These are phyloP conservation scores for Casuarina glauca DNA, from an alignment of 306 rosid species.

Conservation along the genomic window DNA sequence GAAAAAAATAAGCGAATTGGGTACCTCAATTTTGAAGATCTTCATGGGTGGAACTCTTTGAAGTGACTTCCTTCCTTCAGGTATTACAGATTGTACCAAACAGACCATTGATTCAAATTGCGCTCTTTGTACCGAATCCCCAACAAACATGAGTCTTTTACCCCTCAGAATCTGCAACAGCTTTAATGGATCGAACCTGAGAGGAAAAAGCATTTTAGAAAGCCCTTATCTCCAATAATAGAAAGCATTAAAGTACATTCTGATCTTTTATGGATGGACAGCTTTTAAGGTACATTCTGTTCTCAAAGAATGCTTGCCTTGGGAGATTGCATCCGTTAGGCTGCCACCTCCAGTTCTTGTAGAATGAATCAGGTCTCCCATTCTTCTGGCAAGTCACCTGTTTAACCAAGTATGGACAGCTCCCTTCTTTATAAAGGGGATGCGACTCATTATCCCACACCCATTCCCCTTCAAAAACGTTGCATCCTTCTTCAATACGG, in stretches of 20 bases:
- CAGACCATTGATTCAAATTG: conserved; percentile 94
- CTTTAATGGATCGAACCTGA: conserved; percentile 84
- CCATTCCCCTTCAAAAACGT: conserved; percentile 83
- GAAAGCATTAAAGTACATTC: not conserved
- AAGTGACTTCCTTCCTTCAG: conserved; percentile 71
- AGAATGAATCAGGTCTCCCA: conserved; percentile 85
- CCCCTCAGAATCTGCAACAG: conserved; percentile 67
- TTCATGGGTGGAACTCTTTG: conserved; percentile 78
- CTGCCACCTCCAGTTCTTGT: conserved; percentile 92
- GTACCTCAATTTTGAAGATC: conserved; percentile 73
- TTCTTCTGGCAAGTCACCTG: conserved; percentile 82
- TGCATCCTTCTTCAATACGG: conserved; percentile 53
- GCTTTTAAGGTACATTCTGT: too few relatives aligned
- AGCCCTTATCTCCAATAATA: not conserved
- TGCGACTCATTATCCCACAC: conserved; percentile 79
- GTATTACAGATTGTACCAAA: conserved; percentile 74
- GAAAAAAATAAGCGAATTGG: not conserved
- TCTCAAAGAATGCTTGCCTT: conserved; percentile 41
- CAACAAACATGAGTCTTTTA: conserved; percentile 82
- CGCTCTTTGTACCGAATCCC: conserved; percentile 86
- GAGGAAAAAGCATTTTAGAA: not conserved
- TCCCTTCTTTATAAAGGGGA: conserved; percentile 72
- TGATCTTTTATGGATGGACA: too few relatives aligned
- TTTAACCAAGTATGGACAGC: conserved; percentile 81
- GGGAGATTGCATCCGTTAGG: conserved; percentile 80